phyloP scores from a whole-genome alignment of 495 filamentous ascomycete genomes.

The Amniculicola lignicola region DNA sequence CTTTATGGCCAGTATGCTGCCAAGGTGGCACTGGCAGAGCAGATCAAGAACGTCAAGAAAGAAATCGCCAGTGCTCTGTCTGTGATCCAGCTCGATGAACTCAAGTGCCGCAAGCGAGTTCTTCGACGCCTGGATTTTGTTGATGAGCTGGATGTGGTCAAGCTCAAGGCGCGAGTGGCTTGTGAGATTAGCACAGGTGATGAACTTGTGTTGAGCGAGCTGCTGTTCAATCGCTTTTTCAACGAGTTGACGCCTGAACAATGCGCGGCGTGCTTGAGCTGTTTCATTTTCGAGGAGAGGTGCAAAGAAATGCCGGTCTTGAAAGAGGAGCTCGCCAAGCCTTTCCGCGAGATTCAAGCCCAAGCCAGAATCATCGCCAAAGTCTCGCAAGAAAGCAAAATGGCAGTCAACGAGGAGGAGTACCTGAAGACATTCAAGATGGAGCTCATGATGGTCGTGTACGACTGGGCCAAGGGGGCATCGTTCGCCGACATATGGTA shows the following conservation, averaged over 20 bases:
- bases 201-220: constrained; percentile 84
- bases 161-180: constrained; percentile 91
- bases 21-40: constrained; percentile 69
- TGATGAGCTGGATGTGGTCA: constrained; percentile 87
- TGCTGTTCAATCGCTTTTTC: constrained; percentile 97
- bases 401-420: constrained; percentile 86
- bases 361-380: constrained; percentile 86
- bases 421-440: constrained; percentile 84
- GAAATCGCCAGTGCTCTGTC: constrained; percentile 76
- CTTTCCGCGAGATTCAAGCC: constrained; percentile 76
- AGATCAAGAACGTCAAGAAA: constrained; percentile 85
- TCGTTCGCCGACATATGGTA: constrained; percentile 96
- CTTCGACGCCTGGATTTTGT: constrained; percentile 93
- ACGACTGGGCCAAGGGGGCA: constrained; percentile 87
- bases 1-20: constrained; percentile 78
- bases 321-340: constrained; percentile 79
- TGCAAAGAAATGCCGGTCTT: constrained; percentile 64
- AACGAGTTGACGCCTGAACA: constrained; percentile 88
- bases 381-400: constrained; percentile 87
- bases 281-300: constrained; percentile 97
- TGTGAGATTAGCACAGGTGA: constrained; percentile 96
- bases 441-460: constrained; percentile 94
- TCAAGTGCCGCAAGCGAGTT: constrained; percentile 95
- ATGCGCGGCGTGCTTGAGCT: constrained; percentile 77
- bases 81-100: constrained; percentile 88